Base-by-base conservation (phyloP, 768 basidiomycete species). In the Kwoniella newhampshirensis region DNA sequence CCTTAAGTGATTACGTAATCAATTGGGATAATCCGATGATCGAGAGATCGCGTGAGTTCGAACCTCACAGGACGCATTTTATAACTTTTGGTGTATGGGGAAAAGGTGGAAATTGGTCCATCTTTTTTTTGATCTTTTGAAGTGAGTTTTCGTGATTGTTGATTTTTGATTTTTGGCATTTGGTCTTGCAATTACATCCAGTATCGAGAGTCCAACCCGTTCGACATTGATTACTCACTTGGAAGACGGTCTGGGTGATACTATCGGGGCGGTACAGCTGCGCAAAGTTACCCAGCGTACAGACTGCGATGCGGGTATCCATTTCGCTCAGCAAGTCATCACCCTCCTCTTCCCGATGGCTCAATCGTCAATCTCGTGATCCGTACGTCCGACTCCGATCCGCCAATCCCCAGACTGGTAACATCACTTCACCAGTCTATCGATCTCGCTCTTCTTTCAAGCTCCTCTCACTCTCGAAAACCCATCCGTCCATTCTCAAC, bases 381-480 rank as follows among this genome's bases (percentile, higher is more conserved):
- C 77, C 77, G 0, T 78, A 73, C 62, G 79, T 79, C 21, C 60
- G 67, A 4, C 54, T 54, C 0, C 74, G 76, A 15, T 28, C 60
- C 0, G 13, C n/a, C n/a, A 32, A 41, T 23, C 46, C 54, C 42
- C n/a, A 27, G 18, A 7, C 18, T 21, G 5, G 18, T 23, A 28
- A 5, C 37, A 26, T 20, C 35, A 28, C 21, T 26, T 52, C 26
- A 28, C 40, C 62, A 2, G 67, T 80, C 11, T 94, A 85, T 75
- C 86, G 91, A 23, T 86, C 93, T 0, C 85, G 94, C 44, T 87
- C 91, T 12, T 91, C 92, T 3, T 94, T 89, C 81, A 97, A 97
- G 78, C 84, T 97, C 15, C 75, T 91, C 57, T 88, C 92, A 66
- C 82, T 98, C 47, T 80, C 89, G 69, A 75, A 81, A 0, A 78